Conservation (phyloP, 140 eudicot genomes). For the Stevia rebaudiana region DNA sequence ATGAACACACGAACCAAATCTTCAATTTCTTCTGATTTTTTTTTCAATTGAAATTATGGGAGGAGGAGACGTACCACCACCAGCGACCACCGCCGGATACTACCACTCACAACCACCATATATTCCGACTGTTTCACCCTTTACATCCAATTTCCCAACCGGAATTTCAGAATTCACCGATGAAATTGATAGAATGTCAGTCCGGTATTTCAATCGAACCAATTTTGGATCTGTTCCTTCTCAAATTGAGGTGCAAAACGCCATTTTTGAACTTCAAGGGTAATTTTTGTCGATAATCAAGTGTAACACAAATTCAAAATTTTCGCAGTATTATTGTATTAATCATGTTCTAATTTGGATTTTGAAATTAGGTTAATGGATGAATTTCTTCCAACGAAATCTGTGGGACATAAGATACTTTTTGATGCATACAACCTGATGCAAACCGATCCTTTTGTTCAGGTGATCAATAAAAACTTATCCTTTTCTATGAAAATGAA, state of each 20-base stretch:
- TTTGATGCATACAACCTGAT: conserved; percentile 49
- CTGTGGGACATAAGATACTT: conserved; percentile 44
- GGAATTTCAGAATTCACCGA: background rate
- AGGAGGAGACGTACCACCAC: conserved; percentile 15
- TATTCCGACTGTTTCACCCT: conserved; percentile 1
- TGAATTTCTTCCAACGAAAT: conserved; percentile 22
- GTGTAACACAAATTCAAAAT: background rate
- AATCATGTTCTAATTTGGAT: background rate
- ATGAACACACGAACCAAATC: background rate
- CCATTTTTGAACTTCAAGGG: conserved; percentile 47
- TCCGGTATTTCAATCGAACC: background rate
- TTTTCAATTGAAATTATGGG: conserved; percentile 2
- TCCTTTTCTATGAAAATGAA: background rate
- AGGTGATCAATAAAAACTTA: conserved; percentile 28
- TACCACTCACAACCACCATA: background rate
- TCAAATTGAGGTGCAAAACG: conserved; percentile 41
- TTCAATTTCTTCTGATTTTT: background rate
- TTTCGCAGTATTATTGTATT: too few species aligned
- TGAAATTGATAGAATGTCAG: conserved; percentile 1
- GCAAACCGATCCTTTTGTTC: conserved; percentile 48
- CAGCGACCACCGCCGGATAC: conserved; percentile 22
- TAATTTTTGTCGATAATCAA: background rate
- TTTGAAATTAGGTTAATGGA: conserved; percentile 38
- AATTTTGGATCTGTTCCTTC: conserved; percentile 46
- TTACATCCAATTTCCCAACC: background rate